Percentiles rank a stretch among this genome's conserved stretches.
Evolutionary conservation across 75 land plant genomes (phyloP).

Genomic region (Larix kaempferi): DNA sequence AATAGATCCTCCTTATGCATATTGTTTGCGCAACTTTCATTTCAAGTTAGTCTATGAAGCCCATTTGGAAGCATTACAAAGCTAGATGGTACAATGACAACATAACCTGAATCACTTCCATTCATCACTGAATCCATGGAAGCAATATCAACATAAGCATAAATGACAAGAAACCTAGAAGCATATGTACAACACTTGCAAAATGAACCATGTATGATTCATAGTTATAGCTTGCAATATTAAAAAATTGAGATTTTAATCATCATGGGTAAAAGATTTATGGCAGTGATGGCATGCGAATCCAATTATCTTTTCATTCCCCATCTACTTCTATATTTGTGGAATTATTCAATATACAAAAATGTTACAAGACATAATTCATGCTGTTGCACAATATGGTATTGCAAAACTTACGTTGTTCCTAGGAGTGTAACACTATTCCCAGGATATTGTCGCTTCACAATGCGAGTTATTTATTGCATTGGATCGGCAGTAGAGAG

Average conservation of each 20-base stretch:
- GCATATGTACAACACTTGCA: slow-evolving; percentile 20
- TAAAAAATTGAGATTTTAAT: no score
- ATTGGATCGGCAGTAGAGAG: no score
- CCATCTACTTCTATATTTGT: no score
- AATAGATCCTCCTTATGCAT: slow-evolving; percentile 14
- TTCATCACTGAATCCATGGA: slow-evolving; percentile 73
- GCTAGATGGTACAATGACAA: slow-evolving; percentile 73
- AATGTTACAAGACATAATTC: no score
- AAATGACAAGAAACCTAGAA: slow-evolving; percentile 12
- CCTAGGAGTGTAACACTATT: slow-evolving; percentile 44
- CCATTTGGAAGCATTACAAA: slow-evolving; percentile 80
- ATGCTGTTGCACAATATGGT: no score
- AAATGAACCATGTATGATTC: neutral
- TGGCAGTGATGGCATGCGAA: no score
- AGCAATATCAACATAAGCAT: slow-evolving; percentile 70
- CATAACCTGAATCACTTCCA: slow-evolving; percentile 69
- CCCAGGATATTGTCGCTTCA: neutral
- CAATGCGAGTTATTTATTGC: no score
- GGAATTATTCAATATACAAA: no score
- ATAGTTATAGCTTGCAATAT: no score
- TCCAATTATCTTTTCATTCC: no score
- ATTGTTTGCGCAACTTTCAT: neutral
- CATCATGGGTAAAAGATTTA: no score
- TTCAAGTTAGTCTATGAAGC: neutral
- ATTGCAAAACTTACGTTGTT: slow-evolving; percentile 35